Base-by-base conservation (phyloP, 2,329 filamentous ascomycete species). In the Didymella pinodella region DNA sequence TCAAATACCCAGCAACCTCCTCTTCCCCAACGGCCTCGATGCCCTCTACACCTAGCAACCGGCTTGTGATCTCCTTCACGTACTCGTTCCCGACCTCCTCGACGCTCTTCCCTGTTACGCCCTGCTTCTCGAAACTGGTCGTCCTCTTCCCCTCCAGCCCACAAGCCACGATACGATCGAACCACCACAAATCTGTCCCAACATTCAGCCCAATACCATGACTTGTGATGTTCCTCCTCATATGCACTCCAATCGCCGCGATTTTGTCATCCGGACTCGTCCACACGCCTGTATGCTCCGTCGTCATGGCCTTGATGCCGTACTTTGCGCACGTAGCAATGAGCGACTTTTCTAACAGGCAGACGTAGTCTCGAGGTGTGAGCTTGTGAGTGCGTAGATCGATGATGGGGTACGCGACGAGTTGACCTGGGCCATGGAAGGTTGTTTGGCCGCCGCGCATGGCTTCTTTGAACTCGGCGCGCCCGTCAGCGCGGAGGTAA, bases 381-480 rank as follows among this genome's bases (percentile, higher is more conserved):
- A 95, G 80, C 0, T 80, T 79, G 65, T 92, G 85, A 11, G 85
- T 83, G 54, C 86, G 86, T 56, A 98, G 84, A 75, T 97, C 92
- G n/a, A 96, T 76, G 49, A 97, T 86, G 3, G 94, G 92, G 82
- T 96, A 99, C n/a, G 93, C 87, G 34, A 97, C 91, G 48, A 96
- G 80, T 76, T 99, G 95, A 0, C 94, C 94, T 0, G 94, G 95
- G 0, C 94, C 95, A 75, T 99, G 95, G 80, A 97, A 98, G 2
- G 95, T 98, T 0, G 92, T 93, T 65, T 96, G 88, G 0, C 95
- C 95, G 61, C 95, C 95, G 54, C 95, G 88, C n/a, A 88, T 85
- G 14, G 91, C 90, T 68, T 88, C 84, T 43, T 86, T 78, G 67
- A 95, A 86, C n/a, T 85, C 81, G 3, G 89, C 90, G 26, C 74